Conservation (phyloP, 208 protist genomes). For the Leptomonas pyrrhocoris region DNA sequence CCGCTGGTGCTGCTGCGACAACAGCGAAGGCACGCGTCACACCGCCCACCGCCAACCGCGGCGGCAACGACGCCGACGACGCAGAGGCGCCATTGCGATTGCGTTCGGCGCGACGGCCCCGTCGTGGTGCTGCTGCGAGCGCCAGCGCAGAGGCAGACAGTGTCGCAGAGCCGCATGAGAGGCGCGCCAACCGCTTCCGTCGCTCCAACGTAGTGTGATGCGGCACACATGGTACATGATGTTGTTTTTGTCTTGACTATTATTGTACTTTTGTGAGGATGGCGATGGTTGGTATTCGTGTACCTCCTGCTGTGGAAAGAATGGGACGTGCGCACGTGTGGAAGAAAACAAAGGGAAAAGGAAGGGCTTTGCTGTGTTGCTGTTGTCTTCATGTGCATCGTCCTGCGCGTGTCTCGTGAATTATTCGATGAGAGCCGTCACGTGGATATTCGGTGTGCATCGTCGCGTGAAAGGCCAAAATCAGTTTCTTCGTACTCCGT, state of each 20-base stretch:
- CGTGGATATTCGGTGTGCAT: too few species aligned
- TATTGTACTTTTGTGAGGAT: not conserved
- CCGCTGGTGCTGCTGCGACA: not conserved
- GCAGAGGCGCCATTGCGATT: not conserved
- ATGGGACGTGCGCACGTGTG: too few species aligned
- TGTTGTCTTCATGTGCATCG: too few species aligned
- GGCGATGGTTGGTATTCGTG: too few species aligned
- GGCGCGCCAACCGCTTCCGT: slow-evolving; percentile 38
- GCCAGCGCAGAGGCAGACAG: slow-evolving; percentile 4
- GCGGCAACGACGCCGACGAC: not conserved
- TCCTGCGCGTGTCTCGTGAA: too few species aligned
- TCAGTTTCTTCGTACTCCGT: too few species aligned
- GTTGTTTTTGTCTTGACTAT: not conserved
- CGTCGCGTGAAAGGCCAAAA: too few species aligned
- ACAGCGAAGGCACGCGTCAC: too few species aligned
- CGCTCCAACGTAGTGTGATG: slow-evolving; percentile 31
- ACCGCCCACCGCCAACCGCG: not conserved
- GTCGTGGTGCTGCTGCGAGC: slow-evolving; percentile 5
- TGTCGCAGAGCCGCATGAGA: slow-evolving; percentile 29
- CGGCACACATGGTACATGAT: not conserved
- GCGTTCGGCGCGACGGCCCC: not conserved
- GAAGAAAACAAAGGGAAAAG: too few species aligned
- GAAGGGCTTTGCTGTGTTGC: too few species aligned
- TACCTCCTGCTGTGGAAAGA: too few species aligned
- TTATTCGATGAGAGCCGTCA: too few species aligned